These are phyloP conservation scores for Trichophyton equinum DNA, from an alignment of 2,329 filamentous ascomycete species.

Conservation along the genomic window DNA sequence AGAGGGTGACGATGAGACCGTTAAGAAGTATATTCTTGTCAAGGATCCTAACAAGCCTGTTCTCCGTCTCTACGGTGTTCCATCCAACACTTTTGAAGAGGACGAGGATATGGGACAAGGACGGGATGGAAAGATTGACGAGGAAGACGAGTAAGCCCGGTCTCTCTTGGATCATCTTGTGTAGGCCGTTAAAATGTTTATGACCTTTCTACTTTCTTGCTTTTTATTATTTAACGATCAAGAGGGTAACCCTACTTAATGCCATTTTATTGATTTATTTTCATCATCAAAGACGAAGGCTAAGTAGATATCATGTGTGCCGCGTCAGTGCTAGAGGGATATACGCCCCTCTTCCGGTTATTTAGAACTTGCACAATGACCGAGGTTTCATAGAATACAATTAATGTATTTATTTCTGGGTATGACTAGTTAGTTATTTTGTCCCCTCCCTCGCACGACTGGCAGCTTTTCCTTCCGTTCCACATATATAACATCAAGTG, in stretches of 20 bases:
- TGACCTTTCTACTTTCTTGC: background rate
- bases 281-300: background rate
- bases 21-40: slow-evolving; percentile 44
- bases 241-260: background rate
- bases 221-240: background rate
- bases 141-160: slow-evolving; percentile 39
- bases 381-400: background rate
- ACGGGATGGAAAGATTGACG: slow-evolving; percentile 43
- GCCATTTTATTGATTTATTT: background rate
- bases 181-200: background rate
- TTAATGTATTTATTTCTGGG: background rate
- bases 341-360: too few relatives aligned
- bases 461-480: background rate
- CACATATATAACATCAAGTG: background rate
- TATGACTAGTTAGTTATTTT: background rate
- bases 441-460: background rate
- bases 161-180: background rate
- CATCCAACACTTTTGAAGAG: slow-evolving; percentile 77
- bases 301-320: too few relatives aligned
- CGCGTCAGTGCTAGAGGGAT: too few relatives aligned
- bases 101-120: slow-evolving; percentile 52
- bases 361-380: background rate
- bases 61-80: slow-evolving; percentile 84
- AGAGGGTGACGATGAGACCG: slow-evolving; percentile 26
- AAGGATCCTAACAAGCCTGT: slow-evolving; percentile 97